Base-by-base conservation (phyloP, 2,329 filamentous ascomycete genomes). In the Colletotrichum sp. region DNA sequence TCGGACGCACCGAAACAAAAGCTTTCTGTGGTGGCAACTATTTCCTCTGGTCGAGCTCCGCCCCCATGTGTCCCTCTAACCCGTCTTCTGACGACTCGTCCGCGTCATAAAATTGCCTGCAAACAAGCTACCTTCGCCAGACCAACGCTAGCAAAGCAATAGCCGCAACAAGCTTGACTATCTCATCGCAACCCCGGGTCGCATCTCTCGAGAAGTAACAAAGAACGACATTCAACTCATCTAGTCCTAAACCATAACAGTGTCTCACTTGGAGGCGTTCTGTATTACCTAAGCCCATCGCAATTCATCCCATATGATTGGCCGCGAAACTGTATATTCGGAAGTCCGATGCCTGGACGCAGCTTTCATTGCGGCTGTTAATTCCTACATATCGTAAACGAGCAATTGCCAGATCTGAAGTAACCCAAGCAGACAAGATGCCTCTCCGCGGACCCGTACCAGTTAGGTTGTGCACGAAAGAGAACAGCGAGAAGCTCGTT, bases 391-490 rank as follows among this genome's bases (percentile, higher is more conserved):
- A 21, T 15, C 8, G 7, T 27, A 29, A 43, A 27, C 27, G 15
- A 27, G 13, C 5, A 31, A 31, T 58, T 43, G n/a, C n/a, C n/a
- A 43, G 8, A 29, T 12, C 21, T 12, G 5, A 24, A 31, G 12
- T 15, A 68, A 43, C 18, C 11, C 55, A 51, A 51, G 7, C 16
- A 24, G 34, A 62, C 64, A 80, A 70, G 43, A 83, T 83, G 82
- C 79, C 82, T 24, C 76, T 79, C 74, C 79, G 81, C 66, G 80
- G 82, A 55, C 79, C 79, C 21, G 78, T 81, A 13, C 73, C 78
- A 13, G 81, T 81, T 12, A 79, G 79, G 69, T 75, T 82, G 36
- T 76, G 72, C 77, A 80, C 76, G 55, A 80, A 79, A 58, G 78
- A 81, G 54, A 77, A 79, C 36, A 78, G 79, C 59, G 80, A 84